Evolutionary conservation across 2,329 filamentous ascomycete species (phyloP), one percentile per base, ranked within the genome.

Genomic region (Atkinsonella texensis): DNA sequence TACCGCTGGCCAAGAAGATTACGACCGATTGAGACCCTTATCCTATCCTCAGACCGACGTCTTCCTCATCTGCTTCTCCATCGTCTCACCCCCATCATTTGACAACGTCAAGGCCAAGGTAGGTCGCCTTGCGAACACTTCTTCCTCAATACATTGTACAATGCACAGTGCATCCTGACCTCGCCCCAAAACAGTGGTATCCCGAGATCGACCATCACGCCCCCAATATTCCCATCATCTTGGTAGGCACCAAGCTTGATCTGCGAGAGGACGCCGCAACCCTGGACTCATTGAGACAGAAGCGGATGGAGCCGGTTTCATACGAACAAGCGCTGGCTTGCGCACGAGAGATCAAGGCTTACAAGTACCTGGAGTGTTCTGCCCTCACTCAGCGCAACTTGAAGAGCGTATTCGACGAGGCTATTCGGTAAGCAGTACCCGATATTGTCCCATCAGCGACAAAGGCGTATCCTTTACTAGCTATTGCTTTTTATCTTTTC

Each of bases 81-180:
- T 97, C 65, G 90, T 96, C 71, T 94, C 87, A 81, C 91, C 91
- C 47, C 89, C 93, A 20, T 96, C 91, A 33, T 97, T 96, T 65
- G 93, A 97, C 73, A 98, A 98, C 81, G 91, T 98, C 67, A 93
- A 89, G 74, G 90, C 90, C 55, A 98, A 97, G 85, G 90, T 95
- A 75, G 59, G 18, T 38, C 4, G 17, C 35, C 7, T 38, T n/a
- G 28, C 28, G 4, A 5, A 28, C 28, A 28, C 5, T 28, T 28
- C 5, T 28, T 28, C 28, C 5, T 8, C 7, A 35, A 20, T 18
- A 31, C 15, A 46, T 15, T 23, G 9, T 23, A 32, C 31, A 33
- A 17, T 7, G 2, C 38, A 2, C 17, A 32, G 3, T 20, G 2
- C 23, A 31, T 28, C 3, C 45, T 48, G 32, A 50, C 50, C 4